phyloP scores from a whole-genome alignment of 2,329 filamentous ascomycete species.

The Cucurbitaria berberidis region DNA sequence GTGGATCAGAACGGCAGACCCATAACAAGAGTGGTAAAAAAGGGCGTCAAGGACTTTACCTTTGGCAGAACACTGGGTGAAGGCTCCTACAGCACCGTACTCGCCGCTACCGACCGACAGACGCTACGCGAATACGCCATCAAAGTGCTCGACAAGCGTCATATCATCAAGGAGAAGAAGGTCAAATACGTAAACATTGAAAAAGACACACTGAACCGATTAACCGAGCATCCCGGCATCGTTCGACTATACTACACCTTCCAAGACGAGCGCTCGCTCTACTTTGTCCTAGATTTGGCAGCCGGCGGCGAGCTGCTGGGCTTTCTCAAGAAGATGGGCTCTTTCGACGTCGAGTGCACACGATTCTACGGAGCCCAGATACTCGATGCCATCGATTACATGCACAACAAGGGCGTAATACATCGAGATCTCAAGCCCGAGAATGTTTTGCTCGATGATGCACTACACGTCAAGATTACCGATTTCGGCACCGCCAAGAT shows the following conservation, averaged over 20 bases:
- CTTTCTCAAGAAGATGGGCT: constrained; percentile 90
- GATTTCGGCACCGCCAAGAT: constrained; percentile 99
- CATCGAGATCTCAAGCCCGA: constrained; percentile 97
- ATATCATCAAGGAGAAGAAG: constrained; percentile 99
- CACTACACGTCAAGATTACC: constrained; percentile 98
- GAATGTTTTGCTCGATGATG: constrained; percentile 91
- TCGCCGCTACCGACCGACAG: constrained; percentile 90
- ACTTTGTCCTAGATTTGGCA: constrained; percentile 95
- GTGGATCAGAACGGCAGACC: constrained; percentile 84
- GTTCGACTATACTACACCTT: constrained; percentile 98
- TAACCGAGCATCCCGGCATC: constrained; percentile 95
- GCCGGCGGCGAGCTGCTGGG: constrained; percentile 90
- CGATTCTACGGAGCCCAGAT: constrained; percentile 96
- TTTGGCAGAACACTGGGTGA: constrained; percentile 92
- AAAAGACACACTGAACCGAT: constrained; percentile 93
- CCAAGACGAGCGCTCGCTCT: constrained; percentile 93
- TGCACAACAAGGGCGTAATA: constrained; percentile 95
- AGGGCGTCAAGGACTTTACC: constrained; percentile 94
- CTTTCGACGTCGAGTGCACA: constrained; percentile 94
- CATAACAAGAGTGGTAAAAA: constrained; percentile 85
- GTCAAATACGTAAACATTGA: constrained; percentile 99
- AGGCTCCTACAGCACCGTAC: constrained; percentile 96
- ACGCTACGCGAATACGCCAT: constrained; percentile 96
- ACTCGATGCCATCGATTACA: constrained; percentile 93
- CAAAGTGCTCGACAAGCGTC: constrained; percentile 96